Percentiles rank a stretch among this genome's conserved stretches.
phyloP scores from a whole-genome alignment of 2,329 filamentous ascomycete genomes.

The Monosporascus sp. region DNA sequence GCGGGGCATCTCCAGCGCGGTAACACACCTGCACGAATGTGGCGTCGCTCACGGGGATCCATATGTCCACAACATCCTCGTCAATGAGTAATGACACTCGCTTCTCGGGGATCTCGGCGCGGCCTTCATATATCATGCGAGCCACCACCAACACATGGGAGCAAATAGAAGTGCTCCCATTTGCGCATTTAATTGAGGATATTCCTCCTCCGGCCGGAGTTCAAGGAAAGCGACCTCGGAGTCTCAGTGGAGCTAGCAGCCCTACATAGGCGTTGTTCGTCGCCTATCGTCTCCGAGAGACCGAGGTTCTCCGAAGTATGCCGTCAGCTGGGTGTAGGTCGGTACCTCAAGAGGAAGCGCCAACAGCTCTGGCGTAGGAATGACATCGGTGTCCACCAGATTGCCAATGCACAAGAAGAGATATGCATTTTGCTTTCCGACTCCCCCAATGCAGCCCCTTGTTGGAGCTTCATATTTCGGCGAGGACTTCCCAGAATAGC shows the following conservation, averaged over 20 bases:
- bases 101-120: conserved; percentile 44
- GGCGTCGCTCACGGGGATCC: conserved; percentile 43
- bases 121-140: conserved; percentile 37
- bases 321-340: conserved; percentile 13
- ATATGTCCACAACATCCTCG: conserved; percentile 44
- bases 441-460: background rate
- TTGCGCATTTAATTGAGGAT: conserved; percentile 42
- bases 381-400: no score
- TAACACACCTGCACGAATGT: conserved; percentile 36
- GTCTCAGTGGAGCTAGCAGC: conserved; percentile 17
- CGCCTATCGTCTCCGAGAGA: conserved; percentile 18
- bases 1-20: conserved; percentile 35
- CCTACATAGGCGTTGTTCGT: conserved; percentile 25
- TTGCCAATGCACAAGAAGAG: no score
- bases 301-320: conserved; percentile 28
- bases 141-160: conserved; percentile 28
- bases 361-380: background rate
- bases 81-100: conserved; percentile 34
- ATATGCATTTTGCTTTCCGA: background rate
- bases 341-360: conserved; percentile 3
- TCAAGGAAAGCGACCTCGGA: conserved; percentile 7
- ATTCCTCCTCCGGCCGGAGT: conserved; percentile 25
- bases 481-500: background rate
- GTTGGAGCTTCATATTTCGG: background rate
- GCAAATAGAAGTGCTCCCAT: conserved; percentile 41